Conservation (phyloP, 176 grass and related monocot species). For the maize (Zea mays) region DNA sequence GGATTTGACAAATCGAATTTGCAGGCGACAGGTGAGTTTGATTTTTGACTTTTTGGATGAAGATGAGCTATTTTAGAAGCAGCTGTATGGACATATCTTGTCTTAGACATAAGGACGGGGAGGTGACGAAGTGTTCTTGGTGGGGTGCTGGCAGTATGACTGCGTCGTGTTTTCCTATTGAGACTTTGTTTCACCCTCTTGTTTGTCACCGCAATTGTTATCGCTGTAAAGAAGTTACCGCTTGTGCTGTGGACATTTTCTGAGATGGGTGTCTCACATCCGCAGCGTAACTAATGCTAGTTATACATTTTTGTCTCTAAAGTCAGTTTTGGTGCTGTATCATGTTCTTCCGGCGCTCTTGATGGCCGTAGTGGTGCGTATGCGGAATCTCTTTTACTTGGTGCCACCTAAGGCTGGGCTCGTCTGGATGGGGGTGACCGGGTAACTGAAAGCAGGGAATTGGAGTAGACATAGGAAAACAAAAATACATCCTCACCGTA, state of each 20-base stretch:
- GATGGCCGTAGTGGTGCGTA: neutral
- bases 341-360: neutral
- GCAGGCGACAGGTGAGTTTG: conserved; percentile 68
- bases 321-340: neutral
- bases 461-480: too few relatives aligned
- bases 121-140: conserved; percentile 33
- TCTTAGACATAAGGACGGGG: conserved; percentile 53
- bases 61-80: conserved; percentile 52
- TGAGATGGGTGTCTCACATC: conserved; percentile 36
- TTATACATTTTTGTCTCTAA: neutral
- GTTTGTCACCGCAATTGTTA: conserved; percentile 37
- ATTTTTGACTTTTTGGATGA: conserved; percentile 57
- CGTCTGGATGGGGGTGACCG: too few relatives aligned
- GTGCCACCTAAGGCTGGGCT: too few relatives aligned
- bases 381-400: too few relatives aligned
- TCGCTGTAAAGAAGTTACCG: conserved; percentile 49
- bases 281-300: conserved; percentile 2
- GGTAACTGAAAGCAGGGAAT: too few relatives aligned
- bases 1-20: conserved; percentile 18
- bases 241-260: conserved; percentile 35
- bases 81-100: conserved; percentile 45
- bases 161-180: conserved; percentile 30
- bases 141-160: conserved; percentile 30
- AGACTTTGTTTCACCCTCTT: conserved; percentile 35
- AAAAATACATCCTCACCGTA: too few relatives aligned